Conservation (phyloP, 1,139 yeast genomes). For the Kodamaea ohmeri region DNA sequence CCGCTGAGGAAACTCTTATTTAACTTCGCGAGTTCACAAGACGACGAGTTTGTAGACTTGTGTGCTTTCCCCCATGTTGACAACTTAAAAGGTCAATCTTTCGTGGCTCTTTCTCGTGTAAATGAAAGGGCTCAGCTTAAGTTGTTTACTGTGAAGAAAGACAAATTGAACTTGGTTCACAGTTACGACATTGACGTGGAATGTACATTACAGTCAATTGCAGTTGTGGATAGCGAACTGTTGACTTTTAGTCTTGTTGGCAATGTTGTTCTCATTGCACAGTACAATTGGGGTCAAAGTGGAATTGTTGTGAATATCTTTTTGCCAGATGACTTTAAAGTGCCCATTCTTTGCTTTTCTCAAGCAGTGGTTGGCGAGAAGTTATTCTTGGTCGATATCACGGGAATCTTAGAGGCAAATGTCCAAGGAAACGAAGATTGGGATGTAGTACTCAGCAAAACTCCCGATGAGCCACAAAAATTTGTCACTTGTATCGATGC, state of each 20-base stretch:
- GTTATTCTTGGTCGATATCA: conserved; percentile 8
- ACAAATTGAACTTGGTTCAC: conserved; percentile 9
- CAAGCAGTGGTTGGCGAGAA: conserved; percentile 7
- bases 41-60: conserved; percentile 23
- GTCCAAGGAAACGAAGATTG: conserved; percentile 1
- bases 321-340: conserved; percentile 7
- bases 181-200: conserved; percentile 5
- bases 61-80: conserved; percentile 12
- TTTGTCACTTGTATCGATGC: conserved; percentile 10
- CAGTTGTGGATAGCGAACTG: conserved; percentile 5
- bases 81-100: conserved; percentile 6
- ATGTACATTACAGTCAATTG: conserved; percentile 8
- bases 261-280: conserved; percentile 7
- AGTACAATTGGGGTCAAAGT: conserved; percentile 5
- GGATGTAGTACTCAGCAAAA: not conserved
- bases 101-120: conserved; percentile 11
- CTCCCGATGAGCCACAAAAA: conserved; percentile 2
- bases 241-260: conserved; percentile 11
- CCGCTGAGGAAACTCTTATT: conserved; percentile 15
- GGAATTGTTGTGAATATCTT: conserved; percentile 5
- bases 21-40: conserved; percentile 4
- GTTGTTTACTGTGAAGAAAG: conserved; percentile 8
- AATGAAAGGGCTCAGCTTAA: conserved; percentile 5
- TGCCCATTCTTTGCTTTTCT: conserved; percentile 7
- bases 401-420: conserved; percentile 8